Evolutionary conservation across 2,329 filamentous ascomycete genomes (phyloP).

Genomic region (Aspergillus novofumigatus): DNA sequence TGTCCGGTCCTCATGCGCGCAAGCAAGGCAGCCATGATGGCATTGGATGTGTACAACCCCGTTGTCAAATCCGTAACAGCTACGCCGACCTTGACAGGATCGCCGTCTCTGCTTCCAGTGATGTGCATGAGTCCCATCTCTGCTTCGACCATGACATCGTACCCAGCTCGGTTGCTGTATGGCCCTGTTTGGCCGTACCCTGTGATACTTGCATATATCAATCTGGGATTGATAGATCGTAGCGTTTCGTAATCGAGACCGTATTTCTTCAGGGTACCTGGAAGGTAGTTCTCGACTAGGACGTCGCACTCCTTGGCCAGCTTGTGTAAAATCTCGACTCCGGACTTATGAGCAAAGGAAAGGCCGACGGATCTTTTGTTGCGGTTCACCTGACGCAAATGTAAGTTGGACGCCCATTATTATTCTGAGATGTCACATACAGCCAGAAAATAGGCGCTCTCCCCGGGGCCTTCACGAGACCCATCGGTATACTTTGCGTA

Average conservation of each 20-base stretch:
- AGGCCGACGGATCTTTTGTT: slow-evolving; percentile 95
- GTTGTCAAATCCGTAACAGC: slow-evolving; percentile 96
- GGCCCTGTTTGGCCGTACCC: slow-evolving; percentile 96
- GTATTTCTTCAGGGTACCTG: slow-evolving; percentile 85
- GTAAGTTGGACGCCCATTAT: slow-evolving; percentile 4
- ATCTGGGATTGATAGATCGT: slow-evolving; percentile 71
- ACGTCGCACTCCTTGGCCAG: slow-evolving; percentile 83
- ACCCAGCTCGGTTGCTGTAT: slow-evolving; percentile 80
- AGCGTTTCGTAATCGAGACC: slow-evolving; percentile 81
- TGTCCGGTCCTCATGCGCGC: slow-evolving; percentile 67
- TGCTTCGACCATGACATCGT: slow-evolving; percentile 99
- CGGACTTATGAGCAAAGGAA: slow-evolving; percentile 80
- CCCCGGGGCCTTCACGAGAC: slow-evolving; percentile 63
- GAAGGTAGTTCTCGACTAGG: slow-evolving; percentile 94
- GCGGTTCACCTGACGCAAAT: slow-evolving; percentile 68
- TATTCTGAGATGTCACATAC: slow-evolving; percentile 47
- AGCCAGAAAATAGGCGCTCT: slow-evolving; percentile 90
- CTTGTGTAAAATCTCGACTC: slow-evolving; percentile 81
- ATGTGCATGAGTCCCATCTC: slow-evolving; percentile 99
- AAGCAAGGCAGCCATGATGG: slow-evolving; percentile 91
- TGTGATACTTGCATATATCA: slow-evolving; percentile 95
- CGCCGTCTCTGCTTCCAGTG: slow-evolving; percentile 79
- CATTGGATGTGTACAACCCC: slow-evolving; percentile 89
- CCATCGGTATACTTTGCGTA: slow-evolving; percentile 73
- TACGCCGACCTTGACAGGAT: slow-evolving; percentile 94